Conservation (phyloP, 441 rosid species). For the Eutrema salsugineum region DNA sequence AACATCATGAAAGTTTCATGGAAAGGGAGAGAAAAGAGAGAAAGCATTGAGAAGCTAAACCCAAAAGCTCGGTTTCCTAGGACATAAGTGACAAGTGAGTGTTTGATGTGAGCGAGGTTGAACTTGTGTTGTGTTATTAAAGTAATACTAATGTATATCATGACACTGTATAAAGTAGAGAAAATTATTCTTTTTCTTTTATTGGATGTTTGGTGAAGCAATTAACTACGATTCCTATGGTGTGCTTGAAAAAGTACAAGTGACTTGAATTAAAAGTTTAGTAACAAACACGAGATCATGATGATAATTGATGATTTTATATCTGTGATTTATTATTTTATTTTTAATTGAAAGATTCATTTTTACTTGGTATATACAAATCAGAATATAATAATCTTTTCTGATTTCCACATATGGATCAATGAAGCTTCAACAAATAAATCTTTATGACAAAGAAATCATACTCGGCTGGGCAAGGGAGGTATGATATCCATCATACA, state of each 20-base stretch:
- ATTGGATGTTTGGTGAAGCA: slow-evolving; percentile 12
- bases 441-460: not conserved
- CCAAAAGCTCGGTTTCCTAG: not conserved
- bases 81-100: slow-evolving; percentile 10
- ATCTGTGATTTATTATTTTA: not conserved
- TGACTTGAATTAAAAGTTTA: slow-evolving; percentile 15
- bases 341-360: too few relatives aligned
- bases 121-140: not conserved
- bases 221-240: slow-evolving; percentile 1
- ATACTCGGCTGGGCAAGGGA: not conserved
- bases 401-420: not conserved
- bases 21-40: not conserved
- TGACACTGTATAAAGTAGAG: not conserved
- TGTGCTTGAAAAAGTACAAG: slow-evolving; percentile 8
- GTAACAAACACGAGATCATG: slow-evolving; percentile 8
- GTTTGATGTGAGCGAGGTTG: slow-evolving; percentile 19
- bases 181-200: not conserved
- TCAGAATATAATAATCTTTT: not conserved
- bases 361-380: not conserved
- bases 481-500: not conserved
- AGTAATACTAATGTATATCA: not conserved
- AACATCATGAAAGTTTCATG: not conserved
- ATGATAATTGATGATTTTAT: not conserved
- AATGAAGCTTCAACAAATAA: not conserved
- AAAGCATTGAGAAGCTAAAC: slow-evolving; percentile 3